These are phyloP conservation scores for Arbutus unedo DNA, from an alignment of 148 eudicot species.

Conservation along the genomic window DNA sequence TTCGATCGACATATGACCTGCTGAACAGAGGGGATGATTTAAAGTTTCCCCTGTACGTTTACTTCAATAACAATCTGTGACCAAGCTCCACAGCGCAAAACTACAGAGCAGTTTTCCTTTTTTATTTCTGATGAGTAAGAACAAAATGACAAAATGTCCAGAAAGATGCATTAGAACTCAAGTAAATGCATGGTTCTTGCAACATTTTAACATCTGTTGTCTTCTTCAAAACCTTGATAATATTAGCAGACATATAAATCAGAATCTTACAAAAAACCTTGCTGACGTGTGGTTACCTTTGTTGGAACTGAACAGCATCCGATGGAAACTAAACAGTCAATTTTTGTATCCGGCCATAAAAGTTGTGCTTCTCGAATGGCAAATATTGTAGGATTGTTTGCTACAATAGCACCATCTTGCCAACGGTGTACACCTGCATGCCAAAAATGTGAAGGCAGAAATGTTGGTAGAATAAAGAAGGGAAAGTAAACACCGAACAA, in stretches of 20 bases:
- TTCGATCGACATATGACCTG: neutral
- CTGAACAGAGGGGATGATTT: neutral
- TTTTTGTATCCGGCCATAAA: constrained; percentile 92
- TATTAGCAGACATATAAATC: neutral
- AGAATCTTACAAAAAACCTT: neutral
- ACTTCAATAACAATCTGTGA: neutral
- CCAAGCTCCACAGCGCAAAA: neutral
- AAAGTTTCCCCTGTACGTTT: neutral
- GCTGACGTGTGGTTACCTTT: constrained; percentile 45
- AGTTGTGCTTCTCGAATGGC: constrained; percentile 97
- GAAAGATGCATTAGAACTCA: neutral
- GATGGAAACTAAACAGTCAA: constrained; percentile 90
- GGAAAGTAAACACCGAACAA: neutral
- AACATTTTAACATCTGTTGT: constrained; percentile 4
- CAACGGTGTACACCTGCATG: constrained; percentile 69
- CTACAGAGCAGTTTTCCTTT: neutral
- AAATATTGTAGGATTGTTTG: constrained; percentile 96
- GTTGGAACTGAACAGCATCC: constrained; percentile 94
- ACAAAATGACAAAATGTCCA: neutral
- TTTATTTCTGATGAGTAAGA: neutral
- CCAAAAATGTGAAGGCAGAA: constrained; percentile 15
- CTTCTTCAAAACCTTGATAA: constrained; percentile 4
- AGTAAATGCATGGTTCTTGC: neutral
- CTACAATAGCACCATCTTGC: constrained; percentile 99
- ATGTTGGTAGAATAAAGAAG: constrained; percentile 8